Base-by-base conservation (phyloP, 257 asterid species). In the Mentha longifolia region DNA sequence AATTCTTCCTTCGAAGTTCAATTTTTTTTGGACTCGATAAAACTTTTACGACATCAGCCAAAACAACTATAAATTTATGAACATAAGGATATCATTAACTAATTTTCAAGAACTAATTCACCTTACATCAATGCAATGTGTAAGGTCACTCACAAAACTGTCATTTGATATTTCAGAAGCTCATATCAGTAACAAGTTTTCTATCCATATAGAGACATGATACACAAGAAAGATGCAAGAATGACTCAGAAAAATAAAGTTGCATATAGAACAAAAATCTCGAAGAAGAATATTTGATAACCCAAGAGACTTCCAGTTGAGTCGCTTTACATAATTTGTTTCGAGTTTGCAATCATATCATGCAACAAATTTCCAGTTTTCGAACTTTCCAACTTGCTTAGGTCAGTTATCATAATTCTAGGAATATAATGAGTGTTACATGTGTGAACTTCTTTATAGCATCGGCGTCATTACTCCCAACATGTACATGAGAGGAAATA, bases 131-230 rank as follows among this genome's bases (percentile, higher is more conserved):
- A 54, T 51, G 45, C 56, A 42, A 35, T 65, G 14, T 45, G 55
- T 15, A 61, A 43, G 62, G 35, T 63, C 22, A 51, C 59, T 54
- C 57, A 33, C 64, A 45, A 56, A 7, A 56, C 16, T 20, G 50
- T 51, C 67, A 69, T 30, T 68, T 51, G 33, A 61, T 41, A 35
- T 61, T 70, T 11, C 67, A 39, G 61, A 46, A 42, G 25, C 45
- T 57, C 16, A 39, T 63, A 76, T 41, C 55, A 61, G 30, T 49
- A 61, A 12, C 16, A 35, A 50, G 45, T 22, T 42, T 13, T 41
- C 59, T 43, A 70, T 61, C 50, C 69, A 35, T 16, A n/a, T 15
- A 56, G 16, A 56, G 41, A 39, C 59, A 17, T 7, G 14, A 14
- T 22, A 46, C 15, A 17, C 15, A 39, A 46, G 56, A 77, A 61